Evolutionary conservation across 163 green algal species (phyloP).

Genomic region (Chloromonas sp.): DNA sequence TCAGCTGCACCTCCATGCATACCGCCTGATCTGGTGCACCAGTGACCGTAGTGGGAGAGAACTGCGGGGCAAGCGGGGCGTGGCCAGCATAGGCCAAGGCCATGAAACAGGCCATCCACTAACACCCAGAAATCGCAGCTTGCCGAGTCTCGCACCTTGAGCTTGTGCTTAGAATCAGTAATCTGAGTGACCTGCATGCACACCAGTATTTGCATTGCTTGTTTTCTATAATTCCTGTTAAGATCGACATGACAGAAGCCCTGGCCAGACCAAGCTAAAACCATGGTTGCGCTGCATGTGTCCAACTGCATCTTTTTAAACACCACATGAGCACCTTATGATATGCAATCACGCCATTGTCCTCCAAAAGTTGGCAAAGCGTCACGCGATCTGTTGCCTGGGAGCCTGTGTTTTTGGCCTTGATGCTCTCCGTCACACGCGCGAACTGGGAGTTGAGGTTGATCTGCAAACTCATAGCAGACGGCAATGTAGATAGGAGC

Average conservation of each 20-base stretch:
- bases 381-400: conserved; percentile 17
- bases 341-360: conserved; percentile 18
- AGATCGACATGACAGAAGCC: too few species aligned
- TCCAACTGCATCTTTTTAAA: too few species aligned
- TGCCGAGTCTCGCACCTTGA: neutral
- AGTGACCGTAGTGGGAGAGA: too few species aligned
- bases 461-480: conserved; percentile 34
- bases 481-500: neutral
- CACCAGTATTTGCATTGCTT: neutral
- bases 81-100: too few species aligned
- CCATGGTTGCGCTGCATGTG: too few species aligned
- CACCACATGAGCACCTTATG: conserved; percentile 29
- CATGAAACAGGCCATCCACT: too few species aligned
- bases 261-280: too few species aligned
- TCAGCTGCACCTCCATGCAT: conserved; percentile 43
- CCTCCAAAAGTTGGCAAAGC: conserved; percentile 30
- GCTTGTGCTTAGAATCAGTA: neutral
- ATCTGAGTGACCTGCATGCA: neutral
- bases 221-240: neutral
- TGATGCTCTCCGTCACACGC: conserved; percentile 34
- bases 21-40: too few species aligned
- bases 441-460: conserved; percentile 41
- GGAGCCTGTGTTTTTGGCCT: conserved; percentile 37
- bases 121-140: too few species aligned
- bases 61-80: too few species aligned